Evolutionary conservation across 148 eudicot species (phyloP).

Genomic region (Rhododendron williamsianum): DNA sequence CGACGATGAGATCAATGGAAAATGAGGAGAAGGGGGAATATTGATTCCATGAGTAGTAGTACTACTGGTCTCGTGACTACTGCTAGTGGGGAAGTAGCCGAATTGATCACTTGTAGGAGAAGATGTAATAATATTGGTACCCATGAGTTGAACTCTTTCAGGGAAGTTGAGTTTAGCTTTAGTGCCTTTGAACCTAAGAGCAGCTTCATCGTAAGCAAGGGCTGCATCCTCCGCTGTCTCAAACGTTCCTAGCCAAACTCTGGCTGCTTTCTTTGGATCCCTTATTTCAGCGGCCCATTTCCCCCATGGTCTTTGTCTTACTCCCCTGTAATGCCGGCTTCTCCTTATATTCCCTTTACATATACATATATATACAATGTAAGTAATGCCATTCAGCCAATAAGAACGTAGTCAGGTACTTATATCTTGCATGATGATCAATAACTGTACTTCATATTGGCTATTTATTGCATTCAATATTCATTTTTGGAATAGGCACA

Average conservation of each 20-base stretch:
- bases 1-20: neutral
- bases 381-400: neutral
- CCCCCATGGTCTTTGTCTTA: conserved; percentile 62
- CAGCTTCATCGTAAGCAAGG: conserved; percentile 54
- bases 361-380: neutral
- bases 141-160: conserved; percentile 17
- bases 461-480: neutral
- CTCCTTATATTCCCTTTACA: conserved; percentile 21
- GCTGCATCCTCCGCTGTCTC: conserved; percentile 62
- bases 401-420: neutral
- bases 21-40: neutral
- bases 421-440: neutral
- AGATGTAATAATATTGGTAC: neutral
- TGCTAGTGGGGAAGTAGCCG: neutral
- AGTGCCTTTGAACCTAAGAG: conserved; percentile 50
- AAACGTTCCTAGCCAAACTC: conserved; percentile 61
- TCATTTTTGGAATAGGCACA: too few relatives aligned
- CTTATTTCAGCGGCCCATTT: conserved; percentile 67
- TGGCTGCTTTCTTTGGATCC: conserved; percentile 54
- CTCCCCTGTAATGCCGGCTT: conserved; percentile 51
- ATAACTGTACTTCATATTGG: neutral
- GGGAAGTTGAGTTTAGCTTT: conserved; percentile 61
- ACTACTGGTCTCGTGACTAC: neutral
- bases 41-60: neutral
- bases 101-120: neutral